These are phyloP conservation scores for Hyaloscypha finlandica DNA, from an alignment of 495 filamentous ascomycete genomes.

Conservation along the genomic window DNA sequence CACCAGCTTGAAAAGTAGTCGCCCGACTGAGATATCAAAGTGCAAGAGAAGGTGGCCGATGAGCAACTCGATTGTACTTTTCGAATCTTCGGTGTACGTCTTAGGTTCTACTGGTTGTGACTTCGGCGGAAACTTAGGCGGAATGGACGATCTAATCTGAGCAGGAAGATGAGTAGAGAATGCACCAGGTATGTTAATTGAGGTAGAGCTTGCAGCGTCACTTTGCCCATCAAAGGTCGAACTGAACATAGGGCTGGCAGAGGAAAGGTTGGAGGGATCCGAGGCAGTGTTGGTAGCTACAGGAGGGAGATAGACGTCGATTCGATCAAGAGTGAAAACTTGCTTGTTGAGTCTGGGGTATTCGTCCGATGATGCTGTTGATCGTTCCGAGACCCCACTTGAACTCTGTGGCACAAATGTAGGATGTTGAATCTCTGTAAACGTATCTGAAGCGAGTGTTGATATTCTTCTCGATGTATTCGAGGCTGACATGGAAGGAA, in stretches of 20 bases:
- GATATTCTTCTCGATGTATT: not conserved
- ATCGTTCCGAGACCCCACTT: constrained; percentile 32
- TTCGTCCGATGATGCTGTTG: constrained; percentile 28
- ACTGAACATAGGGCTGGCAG: constrained; percentile 14
- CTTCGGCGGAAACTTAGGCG: not conserved
- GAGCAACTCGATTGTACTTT: constrained; percentile 53
- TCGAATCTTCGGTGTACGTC: constrained; percentile 13
- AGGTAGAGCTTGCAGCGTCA: constrained; percentile 37
- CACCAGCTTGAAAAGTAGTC: constrained; percentile 63
- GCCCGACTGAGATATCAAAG: constrained; percentile 70
- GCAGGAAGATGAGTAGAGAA: constrained; percentile 46
- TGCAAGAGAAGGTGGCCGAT: constrained; percentile 57
- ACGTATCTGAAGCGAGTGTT: not conserved
- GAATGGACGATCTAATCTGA: not conserved
- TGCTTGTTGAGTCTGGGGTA: constrained; percentile 33
- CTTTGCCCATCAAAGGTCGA: constrained; percentile 30
- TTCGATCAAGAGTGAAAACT: constrained; percentile 36
- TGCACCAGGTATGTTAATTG: constrained; percentile 55
- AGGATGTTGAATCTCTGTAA: constrained; percentile 1
- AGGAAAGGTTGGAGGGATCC: not conserved
- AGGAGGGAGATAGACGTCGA: constrained; percentile 37
- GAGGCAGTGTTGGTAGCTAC: constrained; percentile 3
- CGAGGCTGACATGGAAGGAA: not conserved
- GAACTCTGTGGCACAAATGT: constrained; percentile 28
- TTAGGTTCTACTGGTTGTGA: constrained; percentile 9